Evolutionary conservation across 495 filamentous ascomycete species (phyloP).

Genomic region (Jackrogersella multiformis): DNA sequence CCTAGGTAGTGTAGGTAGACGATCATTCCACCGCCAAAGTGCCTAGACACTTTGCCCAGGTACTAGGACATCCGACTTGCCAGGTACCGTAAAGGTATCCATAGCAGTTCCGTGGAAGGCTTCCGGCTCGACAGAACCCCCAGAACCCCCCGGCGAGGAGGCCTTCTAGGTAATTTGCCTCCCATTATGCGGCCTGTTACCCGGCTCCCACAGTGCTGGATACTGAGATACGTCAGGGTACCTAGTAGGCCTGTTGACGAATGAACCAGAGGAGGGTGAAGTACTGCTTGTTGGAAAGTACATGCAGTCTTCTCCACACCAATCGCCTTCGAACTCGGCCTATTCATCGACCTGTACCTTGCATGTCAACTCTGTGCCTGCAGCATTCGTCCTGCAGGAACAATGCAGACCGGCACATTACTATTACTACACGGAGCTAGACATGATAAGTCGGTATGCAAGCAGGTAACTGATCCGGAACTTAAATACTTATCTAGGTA

Average conservation of each 20-base stretch:
- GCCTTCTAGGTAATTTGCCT: constrained; percentile 39
- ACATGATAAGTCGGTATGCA: constrained; percentile 40
- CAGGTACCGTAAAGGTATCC: constrained; percentile 42
- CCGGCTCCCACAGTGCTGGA: constrained; percentile 44
- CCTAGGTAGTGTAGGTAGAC: constrained; percentile 34
- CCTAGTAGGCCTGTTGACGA: constrained; percentile 18
- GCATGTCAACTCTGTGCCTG: constrained; percentile 48
- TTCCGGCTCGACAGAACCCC: constrained; percentile 45
- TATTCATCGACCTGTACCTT: constrained; percentile 47
- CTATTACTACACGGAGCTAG: constrained; percentile 40
- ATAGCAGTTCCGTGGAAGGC: constrained; percentile 43
- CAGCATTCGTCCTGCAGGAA: constrained; percentile 49
- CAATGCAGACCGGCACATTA: constrained; percentile 40
- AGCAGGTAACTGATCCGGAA: constrained; percentile 33
- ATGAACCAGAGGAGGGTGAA: constrained; percentile 10
- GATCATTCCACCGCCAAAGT: constrained; percentile 42
- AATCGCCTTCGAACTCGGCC: constrained; percentile 40
- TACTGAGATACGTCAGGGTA: constrained; percentile 36
- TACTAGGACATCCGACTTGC: constrained; percentile 42
- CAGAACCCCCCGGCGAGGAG: constrained; percentile 11
- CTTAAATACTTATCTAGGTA: constrained; percentile 12
- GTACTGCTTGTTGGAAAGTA: constrained; percentile 35
- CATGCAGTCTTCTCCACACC: constrained; percentile 30
- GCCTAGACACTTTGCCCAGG: constrained; percentile 28
- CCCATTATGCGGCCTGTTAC: constrained; percentile 42